Percentiles rank a stretch among this genome's conserved stretches.
Evolutionary conservation across 192 early-diverging fungal species (phyloP).

Genomic region (Endogone sp.): DNA sequence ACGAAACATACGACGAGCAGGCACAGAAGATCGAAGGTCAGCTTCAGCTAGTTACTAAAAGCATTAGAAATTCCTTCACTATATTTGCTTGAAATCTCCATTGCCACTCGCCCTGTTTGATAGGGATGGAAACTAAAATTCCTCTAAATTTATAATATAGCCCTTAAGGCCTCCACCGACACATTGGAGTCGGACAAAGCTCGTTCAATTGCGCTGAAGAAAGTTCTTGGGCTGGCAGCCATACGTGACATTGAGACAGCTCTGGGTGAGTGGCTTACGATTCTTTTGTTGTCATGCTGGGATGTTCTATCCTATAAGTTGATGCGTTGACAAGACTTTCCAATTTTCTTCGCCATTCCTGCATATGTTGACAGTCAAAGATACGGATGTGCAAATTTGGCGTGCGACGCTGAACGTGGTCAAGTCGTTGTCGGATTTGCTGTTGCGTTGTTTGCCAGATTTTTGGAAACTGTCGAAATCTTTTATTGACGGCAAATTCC

Average conservation of each 20-base stretch:
- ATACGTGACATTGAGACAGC: slow-evolving; percentile 25
- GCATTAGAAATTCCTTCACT: too few species aligned
- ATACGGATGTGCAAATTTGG: slow-evolving; percentile 68
- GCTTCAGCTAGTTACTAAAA: too few species aligned
- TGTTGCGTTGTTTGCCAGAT: slow-evolving; percentile 74
- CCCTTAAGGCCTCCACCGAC: slow-evolving; percentile 7
- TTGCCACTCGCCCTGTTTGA: too few species aligned
- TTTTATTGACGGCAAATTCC: slow-evolving; percentile 83
- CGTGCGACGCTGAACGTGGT: slow-evolving; percentile 63
- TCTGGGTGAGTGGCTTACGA: slow-evolving; percentile 16
- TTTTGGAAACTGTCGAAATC: slow-evolving; percentile 91
- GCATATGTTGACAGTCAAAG: slow-evolving; percentile 39
- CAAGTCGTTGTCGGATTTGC: slow-evolving; percentile 70
- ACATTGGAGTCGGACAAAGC: slow-evolving; percentile 22
- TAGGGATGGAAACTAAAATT: background rate
- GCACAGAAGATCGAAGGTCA: slow-evolving; percentile 33
- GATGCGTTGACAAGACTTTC: too few species aligned
- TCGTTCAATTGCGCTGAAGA: slow-evolving; percentile 3
- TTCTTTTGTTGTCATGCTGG: background rate
- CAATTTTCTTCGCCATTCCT: too few species aligned
- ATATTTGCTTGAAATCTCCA: too few species aligned
- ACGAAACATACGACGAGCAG: slow-evolving; percentile 59
- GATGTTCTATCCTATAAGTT: too few species aligned
- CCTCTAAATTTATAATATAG: background rate
- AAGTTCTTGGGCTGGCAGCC: slow-evolving; percentile 17